Conservation (phyloP, 2,329 filamentous ascomycete genomes). For the Fusarium sp. region DNA sequence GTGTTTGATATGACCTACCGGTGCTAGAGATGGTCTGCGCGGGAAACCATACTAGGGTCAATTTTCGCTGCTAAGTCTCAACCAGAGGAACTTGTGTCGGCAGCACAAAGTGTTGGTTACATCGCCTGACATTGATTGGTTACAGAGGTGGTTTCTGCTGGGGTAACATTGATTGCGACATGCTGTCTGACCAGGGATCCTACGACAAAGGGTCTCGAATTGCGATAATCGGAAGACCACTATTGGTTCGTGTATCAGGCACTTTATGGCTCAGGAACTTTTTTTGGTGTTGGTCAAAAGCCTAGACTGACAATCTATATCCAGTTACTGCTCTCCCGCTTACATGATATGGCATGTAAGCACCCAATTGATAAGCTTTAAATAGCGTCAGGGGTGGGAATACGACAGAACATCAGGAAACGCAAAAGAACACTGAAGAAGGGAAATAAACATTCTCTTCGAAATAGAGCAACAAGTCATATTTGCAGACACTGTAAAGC, state of each 20-base stretch:
- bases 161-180: slow-evolving; percentile 30
- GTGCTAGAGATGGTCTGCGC: background rate
- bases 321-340: background rate
- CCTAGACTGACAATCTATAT: background rate
- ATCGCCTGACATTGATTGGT: slow-evolving; percentile 6
- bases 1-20: background rate
- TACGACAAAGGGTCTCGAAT: slow-evolving; percentile 23
- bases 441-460: no score
- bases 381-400: no score
- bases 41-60: slow-evolving; percentile 5
- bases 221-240: background rate
- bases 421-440: no score
- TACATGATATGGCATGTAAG: slow-evolving; percentile 10
- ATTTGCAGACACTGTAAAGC: background rate
- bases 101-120: background rate
- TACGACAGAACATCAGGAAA: no score
- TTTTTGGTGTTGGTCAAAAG: background rate
- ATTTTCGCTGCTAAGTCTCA: background rate
- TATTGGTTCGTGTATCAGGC: slow-evolving; percentile 13
- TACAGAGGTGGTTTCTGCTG: background rate
- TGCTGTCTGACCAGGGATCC: slow-evolving; percentile 14
- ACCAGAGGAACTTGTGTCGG: slow-evolving; percentile 20
- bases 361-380: slow-evolving; percentile 10
- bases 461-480: no score
- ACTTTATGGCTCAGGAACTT: slow-evolving; percentile 2